phyloP scores from a whole-genome alignment of 1,284 basidiomycete genomes.

The Tylopilus sp. region DNA sequence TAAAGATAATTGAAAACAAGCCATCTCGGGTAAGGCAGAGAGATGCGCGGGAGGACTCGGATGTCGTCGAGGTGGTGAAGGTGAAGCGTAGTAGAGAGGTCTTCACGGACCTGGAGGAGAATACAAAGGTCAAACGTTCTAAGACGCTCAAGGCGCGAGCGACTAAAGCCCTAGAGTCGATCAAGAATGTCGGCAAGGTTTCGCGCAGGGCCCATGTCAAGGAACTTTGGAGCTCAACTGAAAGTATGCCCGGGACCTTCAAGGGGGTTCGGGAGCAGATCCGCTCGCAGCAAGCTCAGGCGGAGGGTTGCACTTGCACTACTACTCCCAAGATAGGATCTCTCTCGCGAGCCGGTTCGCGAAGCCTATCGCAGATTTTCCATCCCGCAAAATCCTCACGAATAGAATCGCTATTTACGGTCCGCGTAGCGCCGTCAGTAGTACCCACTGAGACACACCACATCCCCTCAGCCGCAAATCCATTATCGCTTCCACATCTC shows the following conservation, averaged over 20 bases:
- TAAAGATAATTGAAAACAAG: slow-evolving; percentile 25
- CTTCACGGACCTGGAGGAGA: slow-evolving; percentile 27
- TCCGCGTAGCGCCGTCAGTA: slow-evolving; percentile 2
- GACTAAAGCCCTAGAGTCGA: slow-evolving; percentile 56
- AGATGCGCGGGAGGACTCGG: slow-evolving; percentile 35
- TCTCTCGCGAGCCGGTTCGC: slow-evolving; percentile 21
- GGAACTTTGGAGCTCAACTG: slow-evolving; percentile 37
- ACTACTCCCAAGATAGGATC: slow-evolving; percentile 12
- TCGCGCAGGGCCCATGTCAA: slow-evolving; percentile 37
- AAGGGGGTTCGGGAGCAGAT: slow-evolving; percentile 25
- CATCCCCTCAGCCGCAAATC: background rate
- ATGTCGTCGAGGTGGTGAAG: slow-evolving; percentile 67
- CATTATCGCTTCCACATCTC: slow-evolving; percentile 10
- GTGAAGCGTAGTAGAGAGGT: slow-evolving; percentile 46
- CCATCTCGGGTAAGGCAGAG: slow-evolving; percentile 25
- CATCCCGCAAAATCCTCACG: slow-evolving; percentile 16
- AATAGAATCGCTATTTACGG: slow-evolving; percentile 10
- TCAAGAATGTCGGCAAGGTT: slow-evolving; percentile 49
- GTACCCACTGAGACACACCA: slow-evolving; percentile 5
- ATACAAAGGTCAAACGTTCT: slow-evolving; percentile 40
- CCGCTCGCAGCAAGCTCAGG: slow-evolving; percentile 12
- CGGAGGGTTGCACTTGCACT: slow-evolving; percentile 2
- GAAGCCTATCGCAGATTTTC: slow-evolving; percentile 28
- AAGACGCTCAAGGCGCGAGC: slow-evolving; percentile 58
- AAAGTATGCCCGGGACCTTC: slow-evolving; percentile 28